These are phyloP conservation scores for Eimeria brunetti DNA, from an alignment of 169 alveolate genomes.

Conservation along the genomic window DNA sequence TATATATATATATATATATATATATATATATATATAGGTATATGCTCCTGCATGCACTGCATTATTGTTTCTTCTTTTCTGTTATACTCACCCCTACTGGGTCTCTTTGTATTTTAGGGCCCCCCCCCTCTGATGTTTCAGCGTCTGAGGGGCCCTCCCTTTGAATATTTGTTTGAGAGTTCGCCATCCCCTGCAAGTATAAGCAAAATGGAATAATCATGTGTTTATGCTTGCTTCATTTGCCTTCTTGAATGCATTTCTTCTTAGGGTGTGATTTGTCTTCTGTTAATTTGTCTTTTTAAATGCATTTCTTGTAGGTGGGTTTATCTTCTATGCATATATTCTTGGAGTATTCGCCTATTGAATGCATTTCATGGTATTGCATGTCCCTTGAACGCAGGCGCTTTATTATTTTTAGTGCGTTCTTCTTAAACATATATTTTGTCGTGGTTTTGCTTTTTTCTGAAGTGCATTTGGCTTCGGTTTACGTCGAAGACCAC, in stretches of 20 bases:
- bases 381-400: no score
- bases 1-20: no score
- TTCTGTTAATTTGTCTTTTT: no score
- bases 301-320: no score
- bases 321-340: no score
- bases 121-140: background rate
- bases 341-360: background rate
- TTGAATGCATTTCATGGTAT: no score
- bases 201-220: background rate
- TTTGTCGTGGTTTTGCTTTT: no score
- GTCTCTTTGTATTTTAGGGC: background rate
- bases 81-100: background rate
- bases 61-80: background rate
- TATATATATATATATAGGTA: no score
- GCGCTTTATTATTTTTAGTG: no score
- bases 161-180: background rate
- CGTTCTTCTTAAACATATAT: no score
- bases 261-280: background rate
- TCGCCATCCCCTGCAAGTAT: slow-evolving; percentile 31
- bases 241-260: background rate
- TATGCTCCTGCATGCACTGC: background rate
- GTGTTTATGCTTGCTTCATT: background rate
- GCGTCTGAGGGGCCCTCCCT: background rate
- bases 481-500: background rate
- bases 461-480: no score